Conservation (phyloP, 1,284 basidiomycete genomes). For the Sporisorium graminicola region DNA sequence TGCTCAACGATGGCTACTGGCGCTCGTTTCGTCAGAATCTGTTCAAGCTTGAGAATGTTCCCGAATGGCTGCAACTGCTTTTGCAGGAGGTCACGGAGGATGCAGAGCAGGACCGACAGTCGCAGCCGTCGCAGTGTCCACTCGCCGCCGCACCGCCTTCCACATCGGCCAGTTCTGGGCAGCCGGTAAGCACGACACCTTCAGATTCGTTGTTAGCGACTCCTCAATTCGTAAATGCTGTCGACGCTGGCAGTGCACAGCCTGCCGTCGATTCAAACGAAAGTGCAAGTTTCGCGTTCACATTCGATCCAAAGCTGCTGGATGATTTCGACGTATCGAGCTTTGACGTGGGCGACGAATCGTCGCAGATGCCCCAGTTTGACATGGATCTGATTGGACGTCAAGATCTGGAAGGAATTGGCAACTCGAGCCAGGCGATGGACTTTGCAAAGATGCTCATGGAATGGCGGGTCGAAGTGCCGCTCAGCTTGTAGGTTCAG, state of each 20-base stretch:
- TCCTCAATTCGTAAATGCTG: not conserved
- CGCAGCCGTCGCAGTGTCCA: not conserved
- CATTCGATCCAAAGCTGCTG: conserved; percentile 29
- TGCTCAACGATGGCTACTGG: conserved; percentile 51
- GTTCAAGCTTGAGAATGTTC: conserved; percentile 31
- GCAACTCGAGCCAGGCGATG: conserved; percentile 37
- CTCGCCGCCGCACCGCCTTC: not conserved
- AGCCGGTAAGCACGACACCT: not conserved
- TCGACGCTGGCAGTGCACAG: not conserved
- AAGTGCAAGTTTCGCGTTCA: not conserved
- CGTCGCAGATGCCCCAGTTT: conserved; percentile 27
- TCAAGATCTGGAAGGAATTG: conserved; percentile 40
- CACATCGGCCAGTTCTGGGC: not conserved
- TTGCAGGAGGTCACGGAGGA: conserved; percentile 11
- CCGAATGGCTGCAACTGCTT: conserved; percentile 34
- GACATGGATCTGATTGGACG: conserved; percentile 45
- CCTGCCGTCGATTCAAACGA: conserved; percentile 1
- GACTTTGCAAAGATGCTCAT: conserved; percentile 52
- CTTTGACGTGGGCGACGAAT: conserved; percentile 4
- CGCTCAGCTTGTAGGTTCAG: conserved; percentile 9
- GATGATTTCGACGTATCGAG: conserved; percentile 12
- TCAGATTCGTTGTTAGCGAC: not conserved
- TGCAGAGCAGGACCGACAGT: not conserved
- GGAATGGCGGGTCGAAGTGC: conserved; percentile 45
- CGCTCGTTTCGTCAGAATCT: conserved; percentile 42